Percentiles rank a stretch among this genome's conserved stretches.
These are phyloP conservation scores for Rhynchosporium secalis DNA, from an alignment of 2,329 filamentous ascomycete species.

Conservation along the genomic window DNA sequence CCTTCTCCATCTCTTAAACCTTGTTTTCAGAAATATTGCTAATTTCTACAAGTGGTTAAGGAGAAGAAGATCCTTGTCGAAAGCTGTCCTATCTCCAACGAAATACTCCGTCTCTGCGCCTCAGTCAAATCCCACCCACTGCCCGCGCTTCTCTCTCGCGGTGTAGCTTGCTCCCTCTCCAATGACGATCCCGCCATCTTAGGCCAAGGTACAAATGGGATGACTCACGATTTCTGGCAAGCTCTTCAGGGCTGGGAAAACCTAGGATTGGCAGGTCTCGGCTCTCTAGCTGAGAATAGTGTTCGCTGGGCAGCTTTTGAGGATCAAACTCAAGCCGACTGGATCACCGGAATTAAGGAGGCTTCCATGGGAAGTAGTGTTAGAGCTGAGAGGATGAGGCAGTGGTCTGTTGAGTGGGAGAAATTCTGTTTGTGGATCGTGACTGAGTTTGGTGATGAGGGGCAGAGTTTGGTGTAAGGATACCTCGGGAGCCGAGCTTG, in stretches of 20 bases:
- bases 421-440: constrained; percentile 90
- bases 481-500: constrained; percentile 24
- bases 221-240: constrained; percentile 95
- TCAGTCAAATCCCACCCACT: constrained; percentile 78
- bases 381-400: constrained; percentile 70
- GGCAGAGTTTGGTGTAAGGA: constrained; percentile 25
- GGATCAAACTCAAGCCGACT: constrained; percentile 69
- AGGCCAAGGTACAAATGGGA: constrained; percentile 76
- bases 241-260: constrained; percentile 90
- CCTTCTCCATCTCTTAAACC: neutral
- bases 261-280: constrained; percentile 82
- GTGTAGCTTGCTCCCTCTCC: constrained; percentile 79
- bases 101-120: constrained; percentile 76
- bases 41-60: constrained; percentile 59
- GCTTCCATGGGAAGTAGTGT: constrained; percentile 70
- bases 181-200: constrained; percentile 92
- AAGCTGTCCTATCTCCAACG: constrained; percentile 88
- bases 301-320: constrained; percentile 88
- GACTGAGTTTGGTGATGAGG: constrained; percentile 63
- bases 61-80: constrained; percentile 87
- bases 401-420: constrained; percentile 85
- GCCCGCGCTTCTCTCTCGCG: constrained; percentile 79
- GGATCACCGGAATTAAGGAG: constrained; percentile 70
- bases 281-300: constrained; percentile 87
- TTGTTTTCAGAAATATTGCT: neutral